A percentile compares a stretch with the other conserved stretches of the same genome.
These are phyloP conservation scores for Naumovozyma dairenensis DNA, from an alignment of 805 yeast genomes.

Conservation along the genomic window DNA sequence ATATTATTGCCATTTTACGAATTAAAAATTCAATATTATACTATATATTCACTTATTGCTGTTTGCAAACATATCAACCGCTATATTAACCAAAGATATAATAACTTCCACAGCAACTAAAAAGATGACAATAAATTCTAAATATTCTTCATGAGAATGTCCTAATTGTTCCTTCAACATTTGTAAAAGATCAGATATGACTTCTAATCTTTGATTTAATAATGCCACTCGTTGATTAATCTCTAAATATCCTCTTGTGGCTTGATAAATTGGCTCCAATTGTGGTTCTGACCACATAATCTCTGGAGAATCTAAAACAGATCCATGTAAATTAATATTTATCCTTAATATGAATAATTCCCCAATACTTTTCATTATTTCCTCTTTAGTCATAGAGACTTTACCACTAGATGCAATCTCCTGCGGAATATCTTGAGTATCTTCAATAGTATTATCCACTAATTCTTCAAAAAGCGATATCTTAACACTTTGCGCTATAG, in stretches of 20 bases:
- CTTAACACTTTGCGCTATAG: conserved; percentile 90
- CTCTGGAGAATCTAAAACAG: conserved; percentile 92
- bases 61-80: conserved; percentile 43
- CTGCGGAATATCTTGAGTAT: conserved; percentile 93
- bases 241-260: conserved; percentile 90
- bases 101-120: conserved; percentile 87
- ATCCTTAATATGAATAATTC: conserved; percentile 83
- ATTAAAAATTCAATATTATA: too few species aligned
- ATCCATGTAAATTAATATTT: conserved; percentile 74
- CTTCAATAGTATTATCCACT: conserved; percentile 94
- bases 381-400: conserved; percentile 87
- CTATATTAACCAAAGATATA: conserved; percentile 75
- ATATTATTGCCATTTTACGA: neutral
- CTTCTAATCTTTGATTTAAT: conserved; percentile 86
- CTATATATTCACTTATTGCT: too few species aligned
- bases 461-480: conserved; percentile 91
- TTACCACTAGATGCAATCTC: conserved; percentile 92
- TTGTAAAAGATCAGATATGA: conserved; percentile 82
- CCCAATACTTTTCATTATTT: conserved; percentile 95
- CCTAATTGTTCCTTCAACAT: conserved; percentile 97
- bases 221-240: conserved; percentile 88
- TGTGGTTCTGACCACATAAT: conserved; percentile 99
- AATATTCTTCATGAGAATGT: conserved; percentile 85
- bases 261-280: conserved; percentile 93
- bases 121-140: conserved; percentile 84